These are phyloP conservation scores for Phytophthora crassamura DNA, from an alignment of 352 stramenopile species.

Conservation along the genomic window DNA sequence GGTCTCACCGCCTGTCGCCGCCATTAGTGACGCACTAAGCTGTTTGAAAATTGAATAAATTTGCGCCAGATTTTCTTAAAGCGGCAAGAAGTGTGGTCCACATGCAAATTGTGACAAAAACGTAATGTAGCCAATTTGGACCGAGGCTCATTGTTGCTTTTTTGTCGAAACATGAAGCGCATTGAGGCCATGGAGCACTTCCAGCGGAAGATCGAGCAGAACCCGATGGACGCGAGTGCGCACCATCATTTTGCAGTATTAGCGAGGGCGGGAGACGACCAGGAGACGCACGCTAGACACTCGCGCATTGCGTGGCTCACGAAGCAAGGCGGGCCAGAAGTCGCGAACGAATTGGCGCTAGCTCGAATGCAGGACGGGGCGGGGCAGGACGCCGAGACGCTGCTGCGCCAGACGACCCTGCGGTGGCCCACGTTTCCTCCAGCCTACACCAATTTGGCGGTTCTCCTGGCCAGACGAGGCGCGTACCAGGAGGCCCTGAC, in stretches of 20 bases:
- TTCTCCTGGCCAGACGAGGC: constrained; percentile 48
- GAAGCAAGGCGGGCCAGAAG: constrained; percentile 55
- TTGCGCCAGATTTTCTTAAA: constrained; percentile 20
- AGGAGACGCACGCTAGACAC: constrained; percentile 48
- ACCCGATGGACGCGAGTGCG: constrained; percentile 61
- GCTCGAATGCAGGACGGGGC: constrained; percentile 54
- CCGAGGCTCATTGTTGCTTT: neutral
- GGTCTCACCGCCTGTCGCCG: constrained; percentile 29
- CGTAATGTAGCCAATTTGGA: constrained; percentile 15
- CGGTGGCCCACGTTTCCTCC: constrained; percentile 57
- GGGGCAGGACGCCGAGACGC: constrained; percentile 42
- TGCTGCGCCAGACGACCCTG: constrained; percentile 52
- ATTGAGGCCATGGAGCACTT: constrained; percentile 72
- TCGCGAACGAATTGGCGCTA: constrained; percentile 69
- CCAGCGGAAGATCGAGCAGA: constrained; percentile 56
- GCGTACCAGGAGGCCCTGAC: constrained; percentile 54
- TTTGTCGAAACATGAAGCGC: constrained; percentile 40
- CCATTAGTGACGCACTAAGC: constrained; percentile 10
- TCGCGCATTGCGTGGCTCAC: constrained; percentile 71
- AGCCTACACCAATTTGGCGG: constrained; percentile 67
- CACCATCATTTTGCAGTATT: constrained; percentile 72
- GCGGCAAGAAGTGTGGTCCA: no score
- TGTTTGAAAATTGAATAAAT: neutral
- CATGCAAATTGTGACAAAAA: no score
- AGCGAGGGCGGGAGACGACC: constrained; percentile 52